A percentile compares a stretch with the other conserved stretches of the same genome.
Conservation (phyloP, 179 eudicot species). For the Carnegiea gigantea region DNA sequence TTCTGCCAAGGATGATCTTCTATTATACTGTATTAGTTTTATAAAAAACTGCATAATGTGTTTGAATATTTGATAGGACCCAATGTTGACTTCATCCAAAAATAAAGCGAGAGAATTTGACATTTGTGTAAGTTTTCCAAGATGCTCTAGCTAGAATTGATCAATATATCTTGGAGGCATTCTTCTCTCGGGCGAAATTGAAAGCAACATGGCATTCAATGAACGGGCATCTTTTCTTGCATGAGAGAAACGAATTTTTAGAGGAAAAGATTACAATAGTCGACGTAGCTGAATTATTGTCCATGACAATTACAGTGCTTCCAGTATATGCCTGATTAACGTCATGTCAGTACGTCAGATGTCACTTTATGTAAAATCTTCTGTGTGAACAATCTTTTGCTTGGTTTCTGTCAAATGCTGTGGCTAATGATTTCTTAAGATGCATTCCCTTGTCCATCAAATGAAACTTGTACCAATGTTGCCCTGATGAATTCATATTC, state of each 20-base stretch:
- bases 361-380: background rate
- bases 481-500: background rate
- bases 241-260: background rate
- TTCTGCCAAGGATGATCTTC: background rate
- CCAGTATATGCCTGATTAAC: background rate
- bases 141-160: no score
- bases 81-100: no score
- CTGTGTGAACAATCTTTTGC: background rate
- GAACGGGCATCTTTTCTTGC: no score
- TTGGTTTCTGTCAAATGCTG: background rate
- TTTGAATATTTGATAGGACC: no score
- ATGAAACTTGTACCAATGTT: background rate
- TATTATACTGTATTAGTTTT: no score
- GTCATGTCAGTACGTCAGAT: background rate
- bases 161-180: no score
- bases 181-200: no score
- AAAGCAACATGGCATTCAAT: no score
- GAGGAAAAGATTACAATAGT: background rate
- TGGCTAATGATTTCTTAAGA: constrained; percentile 4
- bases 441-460: background rate
- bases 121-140: no score
- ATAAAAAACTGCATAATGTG: no score
- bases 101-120: no score
- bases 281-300: background rate
- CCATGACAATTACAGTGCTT: background rate